A percentile compares a stretch with the other conserved stretches of the same genome.
Conservation (phyloP, 1,139 yeast genomes). For the Candida sp. region DNA sequence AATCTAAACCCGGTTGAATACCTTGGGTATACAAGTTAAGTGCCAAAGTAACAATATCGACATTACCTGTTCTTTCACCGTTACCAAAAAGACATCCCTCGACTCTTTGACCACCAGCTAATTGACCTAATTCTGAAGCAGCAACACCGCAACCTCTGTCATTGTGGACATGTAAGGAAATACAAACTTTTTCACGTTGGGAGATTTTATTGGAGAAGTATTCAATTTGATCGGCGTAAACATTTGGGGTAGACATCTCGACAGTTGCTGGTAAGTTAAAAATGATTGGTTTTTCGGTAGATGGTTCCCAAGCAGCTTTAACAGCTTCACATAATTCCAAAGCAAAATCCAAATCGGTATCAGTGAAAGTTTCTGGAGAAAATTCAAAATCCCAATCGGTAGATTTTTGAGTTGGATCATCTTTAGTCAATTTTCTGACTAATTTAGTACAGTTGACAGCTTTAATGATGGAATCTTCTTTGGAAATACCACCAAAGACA, state of each 20-base stretch:
- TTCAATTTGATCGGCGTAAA: conserved; percentile 96
- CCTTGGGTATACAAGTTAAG: conserved; percentile 95
- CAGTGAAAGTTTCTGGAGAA: conserved; percentile 94
- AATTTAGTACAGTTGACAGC: conserved; percentile 83
- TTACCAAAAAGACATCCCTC: conserved; percentile 98
- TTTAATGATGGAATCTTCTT: conserved; percentile 72
- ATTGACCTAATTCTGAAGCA: conserved; percentile 88
- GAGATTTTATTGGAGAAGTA: conserved; percentile 75
- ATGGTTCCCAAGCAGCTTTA: conserved; percentile 88
- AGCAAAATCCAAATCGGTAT: conserved; percentile 81
- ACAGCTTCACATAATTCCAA: conserved; percentile 94
- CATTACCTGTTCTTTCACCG: conserved; percentile 99
- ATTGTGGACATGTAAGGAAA: conserved; percentile 93
- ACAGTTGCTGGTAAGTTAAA: conserved; percentile 99
- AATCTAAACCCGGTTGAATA: conserved; percentile 79
- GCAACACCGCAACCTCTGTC: conserved; percentile 99
- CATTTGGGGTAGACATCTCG: conserved; percentile 90
- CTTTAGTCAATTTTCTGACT: conserved; percentile 83
- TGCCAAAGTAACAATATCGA: conserved; percentile 90
- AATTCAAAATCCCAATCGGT: conserved; percentile 92
- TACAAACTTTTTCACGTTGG: conserved; percentile 81
- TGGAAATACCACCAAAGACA: conserved; percentile 74
- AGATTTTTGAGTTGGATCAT: conserved; percentile 66
- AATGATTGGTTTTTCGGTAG: conserved; percentile 78
- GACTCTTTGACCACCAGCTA: conserved; percentile 97